Base-by-base conservation (phyloP, 495 filamentous ascomycete genomes). In the Lepidopterella palustris region DNA sequence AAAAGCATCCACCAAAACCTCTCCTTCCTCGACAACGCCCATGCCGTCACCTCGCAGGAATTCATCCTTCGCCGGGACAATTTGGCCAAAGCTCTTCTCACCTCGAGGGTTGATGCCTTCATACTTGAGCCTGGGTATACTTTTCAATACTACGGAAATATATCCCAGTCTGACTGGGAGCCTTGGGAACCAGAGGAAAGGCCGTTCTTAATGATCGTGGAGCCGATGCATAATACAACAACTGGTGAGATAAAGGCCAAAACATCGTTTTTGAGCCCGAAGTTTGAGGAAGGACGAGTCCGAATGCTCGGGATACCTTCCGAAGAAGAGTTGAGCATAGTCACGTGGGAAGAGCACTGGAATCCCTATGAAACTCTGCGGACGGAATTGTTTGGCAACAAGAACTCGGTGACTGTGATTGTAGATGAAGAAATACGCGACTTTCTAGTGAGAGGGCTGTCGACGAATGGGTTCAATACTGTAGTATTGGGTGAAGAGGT, bases 161-260 rank as follows among this genome's bases (percentile, higher is more conserved):
- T 78, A 45, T 76, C 75, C 26, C 81, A 84, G 65, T 63, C 57
- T 6, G 78, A 81, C 54, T 84, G 81, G 81, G 81, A 83, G 59
- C 72, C 75, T 1, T 82, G 78, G 80, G 80, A 82, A 74, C 81
- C 80, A 0, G 80, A 84, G 65, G 81, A 82, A 63, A 69, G 79
- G 3, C 80, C 81, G 0, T 81, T 84, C 49, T 58, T 82, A 28
- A 81, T 84, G 78, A 55, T 82, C 11, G 71, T 82, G 18, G 68
- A 74, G 28, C 79, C 80, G 0, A 25, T 24, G 25, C 27, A 66
- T 4, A 48, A 35, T 18, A 61, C 64, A 24, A 32, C 62, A 8
- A 66, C 66, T 27, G 76, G 77, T 0, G 64, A 66, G 6, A 58
- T 80, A 53, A 73, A 68, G 9, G 78, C 78, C 4, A 78, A 72